Base-by-base conservation (phyloP, 306 rosid genomes). In the Alnus rubra region DNA sequence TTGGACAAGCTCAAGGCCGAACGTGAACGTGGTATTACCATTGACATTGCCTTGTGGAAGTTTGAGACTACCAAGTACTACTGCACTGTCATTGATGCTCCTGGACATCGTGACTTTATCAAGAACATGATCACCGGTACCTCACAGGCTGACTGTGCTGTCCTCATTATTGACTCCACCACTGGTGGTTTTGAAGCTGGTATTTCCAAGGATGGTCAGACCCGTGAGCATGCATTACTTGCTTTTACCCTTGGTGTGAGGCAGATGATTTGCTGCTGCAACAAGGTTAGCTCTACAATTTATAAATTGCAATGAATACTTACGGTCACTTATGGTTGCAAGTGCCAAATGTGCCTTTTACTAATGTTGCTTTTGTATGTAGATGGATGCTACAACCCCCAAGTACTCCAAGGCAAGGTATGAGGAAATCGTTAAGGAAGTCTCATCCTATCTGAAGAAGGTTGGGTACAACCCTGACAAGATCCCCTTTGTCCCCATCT, bases 41-140 rank as follows among this genome's bases (percentile, higher is more conserved):
- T 85, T 7, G 88, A 81, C 65, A 85, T 85, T 75, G 86, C 86
- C n/a, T 33, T 81, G n/a, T 81, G 85, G 88, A 85, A 81, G 76
- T 83, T 84, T 2, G 87, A 84, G 79, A 84, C 87, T 47, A 80
- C 84, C 44, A 84, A 76, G 30, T 84, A 80, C 76, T 84, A 84
- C 79, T 84, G 87, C 84, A 84, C 84, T 3, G 84, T 84, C 18
- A 84, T 84, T 4, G 87, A 84, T 80, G 87, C 87, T n/a, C 87
- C 87, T 8, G 87, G 87, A 44, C 87, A 80, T 50, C 84, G 84
- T 28, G 87, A 84, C 10, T 84, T 84, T 15, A 84, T 80, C 3
- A 84, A 80, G 65, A 84, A 85, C 72, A 85, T 82, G 88, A 85
- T 85, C 56, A 86, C 86, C 7, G 89, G 89, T 0, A 82, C 89